These are phyloP conservation scores for Megacollybia platyphylla DNA, from an alignment of 1,284 basidiomycete species.

Conservation along the genomic window DNA sequence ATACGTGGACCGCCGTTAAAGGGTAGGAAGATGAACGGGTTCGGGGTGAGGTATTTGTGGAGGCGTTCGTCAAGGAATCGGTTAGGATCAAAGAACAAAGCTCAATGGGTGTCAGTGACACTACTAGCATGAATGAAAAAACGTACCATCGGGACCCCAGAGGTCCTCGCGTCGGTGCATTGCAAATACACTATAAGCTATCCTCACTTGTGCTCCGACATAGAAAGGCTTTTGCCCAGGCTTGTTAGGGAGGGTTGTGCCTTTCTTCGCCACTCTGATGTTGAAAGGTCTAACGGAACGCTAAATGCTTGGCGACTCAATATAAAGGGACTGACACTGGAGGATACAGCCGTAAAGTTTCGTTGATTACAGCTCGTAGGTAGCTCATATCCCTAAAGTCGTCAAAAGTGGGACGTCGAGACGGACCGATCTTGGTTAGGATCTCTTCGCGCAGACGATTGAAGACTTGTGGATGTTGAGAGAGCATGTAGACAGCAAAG, in stretches of 20 bases:
- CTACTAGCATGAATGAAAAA: background rate
- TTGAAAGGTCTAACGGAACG: conserved; percentile 19
- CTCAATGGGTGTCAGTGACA: conserved; percentile 13
- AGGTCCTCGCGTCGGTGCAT: conserved; percentile 27
- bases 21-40: conserved; percentile 14
- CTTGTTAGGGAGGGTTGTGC: conserved; percentile 8
- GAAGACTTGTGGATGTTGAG: conserved; percentile 21
- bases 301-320: background rate
- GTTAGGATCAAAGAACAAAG: conserved; percentile 27
- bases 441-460: conserved; percentile 25
- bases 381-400: conserved; percentile 31
- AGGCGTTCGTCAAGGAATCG: conserved; percentile 13
- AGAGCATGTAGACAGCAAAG: conserved; percentile 27
- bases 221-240: conserved; percentile 19
- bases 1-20: conserved; percentile 12
- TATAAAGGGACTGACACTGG: conserved; percentile 18
- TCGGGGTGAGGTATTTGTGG: conserved; percentile 10
- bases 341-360: conserved; percentile 30
- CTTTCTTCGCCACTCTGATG: conserved; percentile 11
- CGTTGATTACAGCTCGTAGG: conserved; percentile 27
- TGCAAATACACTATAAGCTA: conserved; percentile 17
- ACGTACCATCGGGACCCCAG: conserved; percentile 30
- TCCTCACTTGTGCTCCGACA: conserved; percentile 15
- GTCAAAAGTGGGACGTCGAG: conserved; percentile 21
- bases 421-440: conserved; percentile 17